Base-by-base conservation (phyloP, 2,329 filamentous ascomycete species). In the Fusarium hostae region DNA sequence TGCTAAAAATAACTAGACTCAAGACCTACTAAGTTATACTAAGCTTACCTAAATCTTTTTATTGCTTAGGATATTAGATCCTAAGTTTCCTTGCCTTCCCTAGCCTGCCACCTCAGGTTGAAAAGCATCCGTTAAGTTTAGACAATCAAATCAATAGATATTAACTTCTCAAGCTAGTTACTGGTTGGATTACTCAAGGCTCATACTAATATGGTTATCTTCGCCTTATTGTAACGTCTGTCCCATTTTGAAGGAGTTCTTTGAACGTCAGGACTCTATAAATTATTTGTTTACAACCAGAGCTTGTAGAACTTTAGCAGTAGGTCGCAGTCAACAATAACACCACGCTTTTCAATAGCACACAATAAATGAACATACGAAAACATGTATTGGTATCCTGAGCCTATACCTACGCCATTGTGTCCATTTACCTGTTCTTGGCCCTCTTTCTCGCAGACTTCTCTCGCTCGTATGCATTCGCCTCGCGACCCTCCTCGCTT, bases 381-480 rank as follows among this genome's bases (percentile, higher is more conserved):
- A 70, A 66, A 59, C 30, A 65, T 70, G 37, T 64, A 43, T 66
- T 77, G 73, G 67, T 73, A 76, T 74, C 66, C 59, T 74, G 39
- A 41, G 51, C 61, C 63, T 59, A 45, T 51, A 26, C 24, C 51
- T 66, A 69, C 58, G 43, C 56, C 58, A 44, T 45, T 43, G 44
- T 61, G 52, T 30, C 65, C 60, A 52, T 76, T 73, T 77, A 81
- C 76, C 78, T 80, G 70, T 81, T 88, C 79, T 86, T 89, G 59
- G 88, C 87, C 80, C 87, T 86, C 82, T 94, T 94, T 81, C 94
- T 88, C 79, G 86, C 86, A 80, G 88, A 87, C 86, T 91, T 96
- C 86, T 97, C 94, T 77, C 92, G 88, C 83, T 97, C 95, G 87
- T 98, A 98, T 52, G 88, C 89, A 82, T 98, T 98, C 45, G 90